Evolutionary conservation across 352 stramenopile genomes (phyloP), one percentile per base, ranked within the genome.

Genomic region (Phytopythium boreale): DNA sequence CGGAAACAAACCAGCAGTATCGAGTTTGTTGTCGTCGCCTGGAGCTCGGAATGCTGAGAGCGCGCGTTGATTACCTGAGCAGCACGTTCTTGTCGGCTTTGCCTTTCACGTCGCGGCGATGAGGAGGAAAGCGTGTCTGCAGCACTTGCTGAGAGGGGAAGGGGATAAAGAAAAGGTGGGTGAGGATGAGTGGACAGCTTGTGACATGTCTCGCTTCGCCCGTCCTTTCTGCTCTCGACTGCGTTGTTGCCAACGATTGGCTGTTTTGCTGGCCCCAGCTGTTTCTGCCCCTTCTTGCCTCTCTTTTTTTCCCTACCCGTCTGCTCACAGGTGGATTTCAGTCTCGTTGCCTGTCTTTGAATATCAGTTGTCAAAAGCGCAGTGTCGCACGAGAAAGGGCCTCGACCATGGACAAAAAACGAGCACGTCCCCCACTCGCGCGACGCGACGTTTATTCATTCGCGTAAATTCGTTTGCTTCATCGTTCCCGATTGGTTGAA

Each of bases 331-430:
- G 49, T 36, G 49, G 50, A 56, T 56, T 56, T 56, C 50, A 6
- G 17, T 58, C 29, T 58, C 10, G 17, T 24, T 27, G 26, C 9
- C 19, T 58, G 51, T 53, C 24, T 53, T 53, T 53, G 47, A 46
- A 46, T 59, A 46, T 59, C 52, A 59, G 52, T 46, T 46, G 31
- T 29, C 29, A 46, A 27, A 36, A 19, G 29, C 31, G 19, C 31
- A 44, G 52, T 59, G 52, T 59, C 52, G 10, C 52, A 59, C 29
- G 31, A 59, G 52, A 59, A 59, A 46, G 49, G 49, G 26, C 43
- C 17, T 39, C 26, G 12, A 36, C 24, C 10, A 31, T 12, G 47
- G 1, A 8, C 4, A 56, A 24, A 56, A n/a, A 22, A 29, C 15
- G 17, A 17, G 50, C n/a, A n/a, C n/a, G n/a, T n/a, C n/a, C n/a